Evolutionary conservation across 371 early-diverging fungal genomes (phyloP).

Genomic region (Racocetra persica): DNA sequence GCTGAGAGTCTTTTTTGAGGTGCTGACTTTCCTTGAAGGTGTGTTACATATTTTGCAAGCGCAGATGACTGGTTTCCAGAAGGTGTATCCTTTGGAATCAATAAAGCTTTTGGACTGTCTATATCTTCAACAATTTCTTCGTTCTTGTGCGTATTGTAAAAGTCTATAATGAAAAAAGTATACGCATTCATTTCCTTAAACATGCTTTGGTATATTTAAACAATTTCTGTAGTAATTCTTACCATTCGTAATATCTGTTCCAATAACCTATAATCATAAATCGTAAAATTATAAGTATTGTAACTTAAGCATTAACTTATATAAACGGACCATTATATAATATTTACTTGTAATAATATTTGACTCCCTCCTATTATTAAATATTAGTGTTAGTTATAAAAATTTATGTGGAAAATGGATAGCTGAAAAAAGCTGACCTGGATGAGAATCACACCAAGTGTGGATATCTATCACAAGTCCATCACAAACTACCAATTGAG

Average conservation of each 20-base stretch:
- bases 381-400: not conserved
- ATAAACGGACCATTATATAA: too few species aligned
- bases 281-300: too few species aligned
- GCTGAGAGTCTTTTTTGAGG: too few species aligned
- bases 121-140: not conserved
- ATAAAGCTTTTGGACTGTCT: not conserved
- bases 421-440: not conserved
- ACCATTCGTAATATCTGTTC: conserved; percentile 43
- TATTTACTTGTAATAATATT: too few species aligned
- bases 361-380: not conserved
- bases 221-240: not conserved
- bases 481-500: conserved; percentile 44
- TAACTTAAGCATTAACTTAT: too few species aligned
- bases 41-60: not conserved
- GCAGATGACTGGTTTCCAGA: not conserved
- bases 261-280: conserved; percentile 24
- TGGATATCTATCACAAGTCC: conserved; percentile 40
- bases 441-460: conserved; percentile 38
- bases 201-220: not conserved
- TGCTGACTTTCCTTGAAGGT: not conserved
- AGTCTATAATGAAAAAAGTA: conserved; percentile 5
- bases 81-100: not conserved
- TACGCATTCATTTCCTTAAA: not conserved
- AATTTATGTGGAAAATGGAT: too few species aligned
- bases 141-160: not conserved